phyloP scores from a whole-genome alignment of 202 grass and related monocot genomes.

The Musa balbisiana region DNA sequence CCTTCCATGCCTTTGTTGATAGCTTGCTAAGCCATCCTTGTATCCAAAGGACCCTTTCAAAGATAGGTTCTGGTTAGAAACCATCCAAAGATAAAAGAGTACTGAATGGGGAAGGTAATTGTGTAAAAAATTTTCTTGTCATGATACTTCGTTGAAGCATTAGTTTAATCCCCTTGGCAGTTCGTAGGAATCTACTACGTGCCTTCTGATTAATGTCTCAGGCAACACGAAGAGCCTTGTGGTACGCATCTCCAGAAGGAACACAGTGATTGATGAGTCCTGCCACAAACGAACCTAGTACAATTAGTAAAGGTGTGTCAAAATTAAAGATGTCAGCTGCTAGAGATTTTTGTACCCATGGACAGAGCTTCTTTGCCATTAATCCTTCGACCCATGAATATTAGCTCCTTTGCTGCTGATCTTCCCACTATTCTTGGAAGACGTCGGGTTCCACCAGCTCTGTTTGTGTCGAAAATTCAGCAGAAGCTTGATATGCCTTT shows the following conservation, averaged over 20 bases:
- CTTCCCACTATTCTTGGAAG: constrained; percentile 87
- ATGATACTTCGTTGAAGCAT: background rate
- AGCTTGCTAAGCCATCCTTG: constrained; percentile 84
- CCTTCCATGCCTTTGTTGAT: constrained; percentile 61
- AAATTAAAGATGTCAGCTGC: background rate
- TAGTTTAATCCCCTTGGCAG: background rate
- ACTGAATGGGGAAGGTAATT: too few relatives aligned
- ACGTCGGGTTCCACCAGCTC: constrained; percentile 80
- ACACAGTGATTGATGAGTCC: constrained; percentile 79
- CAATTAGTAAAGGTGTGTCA: background rate
- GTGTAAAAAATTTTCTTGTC: too few relatives aligned
- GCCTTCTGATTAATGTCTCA: constrained; percentile 76
- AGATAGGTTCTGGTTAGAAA: background rate
- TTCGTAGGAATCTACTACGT: background rate
- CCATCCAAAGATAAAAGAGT: background rate
- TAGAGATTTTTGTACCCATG: constrained; percentile 32
- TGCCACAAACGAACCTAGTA: constrained; percentile 26
- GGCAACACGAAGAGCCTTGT: constrained; percentile 68
- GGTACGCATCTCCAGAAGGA: constrained; percentile 49
- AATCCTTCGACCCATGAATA: constrained; percentile 79
- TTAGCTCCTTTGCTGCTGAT: constrained; percentile 73
- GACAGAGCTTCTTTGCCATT: constrained; percentile 61
- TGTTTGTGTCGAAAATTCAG: background rate
- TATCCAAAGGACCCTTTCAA: constrained; percentile 64
- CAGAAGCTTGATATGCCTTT: background rate